These are phyloP conservation scores for Cordyceps pruinosa DNA, from an alignment of 2,329 filamentous ascomycete genomes.

Conservation along the genomic window DNA sequence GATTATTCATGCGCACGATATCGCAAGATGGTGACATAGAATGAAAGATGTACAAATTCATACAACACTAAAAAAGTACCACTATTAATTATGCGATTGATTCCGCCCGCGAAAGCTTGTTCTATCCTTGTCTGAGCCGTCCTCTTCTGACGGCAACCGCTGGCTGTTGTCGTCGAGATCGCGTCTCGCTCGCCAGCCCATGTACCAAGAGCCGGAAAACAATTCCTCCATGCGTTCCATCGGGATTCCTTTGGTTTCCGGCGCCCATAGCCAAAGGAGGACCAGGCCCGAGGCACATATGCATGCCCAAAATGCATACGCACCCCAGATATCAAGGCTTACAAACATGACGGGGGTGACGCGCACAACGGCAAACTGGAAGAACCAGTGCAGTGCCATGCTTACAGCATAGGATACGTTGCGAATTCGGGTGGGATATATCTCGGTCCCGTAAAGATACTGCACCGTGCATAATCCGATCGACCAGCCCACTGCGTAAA, in stretches of 20 bases:
- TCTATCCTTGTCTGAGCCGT: too few relatives aligned
- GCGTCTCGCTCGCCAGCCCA: too few relatives aligned
- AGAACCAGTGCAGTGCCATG: neutral
- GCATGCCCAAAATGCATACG: neutral
- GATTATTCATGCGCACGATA: too few relatives aligned
- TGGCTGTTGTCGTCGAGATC: too few relatives aligned
- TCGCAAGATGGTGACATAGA: too few relatives aligned
- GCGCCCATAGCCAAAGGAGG: neutral
- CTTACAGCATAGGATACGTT: neutral
- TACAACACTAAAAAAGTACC: too few relatives aligned
- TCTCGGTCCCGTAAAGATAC: neutral
- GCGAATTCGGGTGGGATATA: neutral
- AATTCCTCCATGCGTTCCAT: neutral
- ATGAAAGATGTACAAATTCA: too few relatives aligned
- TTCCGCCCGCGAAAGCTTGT: too few relatives aligned
- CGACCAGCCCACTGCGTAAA: neutral
- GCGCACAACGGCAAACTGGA: neutral
- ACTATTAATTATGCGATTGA: too few relatives aligned
- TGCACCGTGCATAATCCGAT: neutral
- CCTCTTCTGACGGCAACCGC: too few relatives aligned
- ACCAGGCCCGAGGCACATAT: neutral
- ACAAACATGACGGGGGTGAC: neutral
- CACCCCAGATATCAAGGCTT: neutral
- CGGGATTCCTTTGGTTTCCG: neutral
- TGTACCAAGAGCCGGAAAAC: neutral